Evolutionary conservation across 2,329 filamentous ascomycete species (phyloP).

Genomic region (Clarireedia sp.): DNA sequence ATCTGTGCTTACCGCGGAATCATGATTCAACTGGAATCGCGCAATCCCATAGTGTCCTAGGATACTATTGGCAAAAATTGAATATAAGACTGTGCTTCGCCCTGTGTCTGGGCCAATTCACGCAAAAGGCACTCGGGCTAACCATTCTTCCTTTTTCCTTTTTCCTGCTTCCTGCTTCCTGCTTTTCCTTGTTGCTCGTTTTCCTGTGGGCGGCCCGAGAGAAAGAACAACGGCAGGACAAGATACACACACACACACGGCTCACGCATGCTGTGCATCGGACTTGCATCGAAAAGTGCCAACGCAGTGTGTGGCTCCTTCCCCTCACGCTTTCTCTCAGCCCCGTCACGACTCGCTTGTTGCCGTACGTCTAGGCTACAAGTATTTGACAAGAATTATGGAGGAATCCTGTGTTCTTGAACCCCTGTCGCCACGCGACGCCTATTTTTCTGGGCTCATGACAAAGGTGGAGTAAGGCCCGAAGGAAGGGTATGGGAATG

Average conservation of each 20-base stretch:
- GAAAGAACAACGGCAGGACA: not conserved
- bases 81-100: too few relatives aligned
- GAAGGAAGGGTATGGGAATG: too few relatives aligned
- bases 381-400: not conserved
- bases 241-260: not conserved
- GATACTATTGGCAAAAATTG: too few relatives aligned
- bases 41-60: too few relatives aligned
- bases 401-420: not conserved
- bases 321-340: not conserved
- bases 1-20: too few relatives aligned
- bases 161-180: too few relatives aligned
- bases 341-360: constrained; percentile 1
- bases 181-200: too few relatives aligned
- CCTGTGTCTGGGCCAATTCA: too few relatives aligned
- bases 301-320: not conserved
- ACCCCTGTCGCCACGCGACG: constrained; percentile 1
- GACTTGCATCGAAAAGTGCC: not conserved
- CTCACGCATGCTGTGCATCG: not conserved
- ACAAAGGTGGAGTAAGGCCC: not conserved
- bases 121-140: too few relatives aligned
- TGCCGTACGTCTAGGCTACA: not conserved
- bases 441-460: not conserved
- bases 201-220: not conserved
- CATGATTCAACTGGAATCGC: too few relatives aligned
- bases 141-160: too few relatives aligned